A percentile compares a stretch with the other conserved stretches of the same genome.
These are phyloP conservation scores for Acanthamoeba culbertsoni DNA, from an alignment of 208 protist species.

Conservation along the genomic window DNA sequence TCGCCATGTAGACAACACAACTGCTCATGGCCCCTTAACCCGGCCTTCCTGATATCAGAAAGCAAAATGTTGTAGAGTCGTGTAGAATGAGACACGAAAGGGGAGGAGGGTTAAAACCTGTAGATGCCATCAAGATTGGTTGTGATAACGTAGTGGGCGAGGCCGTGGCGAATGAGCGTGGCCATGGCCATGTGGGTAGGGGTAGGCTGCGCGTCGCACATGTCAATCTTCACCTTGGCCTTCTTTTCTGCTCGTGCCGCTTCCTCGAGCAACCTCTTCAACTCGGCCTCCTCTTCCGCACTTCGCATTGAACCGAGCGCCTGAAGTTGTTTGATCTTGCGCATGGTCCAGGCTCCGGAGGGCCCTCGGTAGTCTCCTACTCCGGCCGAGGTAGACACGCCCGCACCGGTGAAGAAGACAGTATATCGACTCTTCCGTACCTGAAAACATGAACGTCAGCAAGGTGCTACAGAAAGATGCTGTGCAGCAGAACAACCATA, in stretches of 20 bases:
- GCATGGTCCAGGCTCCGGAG: conserved; percentile 64
- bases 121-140: conserved; percentile 72
- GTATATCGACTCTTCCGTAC: conserved; percentile 61
- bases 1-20: conserved; percentile 73
- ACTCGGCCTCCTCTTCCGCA: conserved; percentile 57
- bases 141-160: conserved; percentile 68
- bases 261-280: conserved; percentile 61
- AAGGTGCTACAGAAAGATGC: too few relatives aligned
- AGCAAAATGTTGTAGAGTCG: too few relatives aligned
- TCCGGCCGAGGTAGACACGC: conserved; percentile 68
- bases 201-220: conserved; percentile 55
- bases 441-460: too few relatives aligned
- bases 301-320: background rate
- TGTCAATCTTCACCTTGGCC: conserved; percentile 15
- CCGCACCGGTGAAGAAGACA: conserved; percentile 72
- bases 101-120: too few relatives aligned
- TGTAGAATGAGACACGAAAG: too few relatives aligned
- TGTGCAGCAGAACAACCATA: too few relatives aligned
- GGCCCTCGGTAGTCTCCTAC: conserved; percentile 69
- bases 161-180: conserved; percentile 51
- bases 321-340: conserved; percentile 62
- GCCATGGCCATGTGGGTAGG: conserved; percentile 65
- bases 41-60: conserved; percentile 70
- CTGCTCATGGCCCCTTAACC: conserved; percentile 49
- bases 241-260: conserved; percentile 45